Conservation (phyloP, 2,329 filamentous ascomycete genomes). For the Phyllosticta ampelicida region DNA sequence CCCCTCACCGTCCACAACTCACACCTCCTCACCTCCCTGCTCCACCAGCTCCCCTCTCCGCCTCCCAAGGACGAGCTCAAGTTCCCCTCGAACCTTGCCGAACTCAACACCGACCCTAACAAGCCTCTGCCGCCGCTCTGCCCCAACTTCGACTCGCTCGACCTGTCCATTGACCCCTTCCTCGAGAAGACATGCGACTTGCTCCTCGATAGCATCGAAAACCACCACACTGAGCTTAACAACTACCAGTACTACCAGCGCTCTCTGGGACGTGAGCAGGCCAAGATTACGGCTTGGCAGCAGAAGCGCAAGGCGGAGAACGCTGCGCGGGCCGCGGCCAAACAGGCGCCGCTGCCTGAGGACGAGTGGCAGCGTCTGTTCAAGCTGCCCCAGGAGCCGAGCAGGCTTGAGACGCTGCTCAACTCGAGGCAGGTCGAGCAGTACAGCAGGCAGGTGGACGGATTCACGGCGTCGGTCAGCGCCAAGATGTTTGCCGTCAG, state of each 20-base stretch:
- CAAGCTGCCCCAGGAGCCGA: conserved; percentile 94
- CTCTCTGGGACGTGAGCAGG: conserved; percentile 83
- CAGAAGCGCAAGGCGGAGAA: conserved; percentile 96
- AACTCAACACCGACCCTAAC: conserved; percentile 56
- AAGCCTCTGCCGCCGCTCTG: conserved; percentile 56
- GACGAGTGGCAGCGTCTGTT: conserved; percentile 98
- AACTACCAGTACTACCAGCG: conserved; percentile 98
- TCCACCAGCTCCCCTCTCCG: conserved; percentile 75
- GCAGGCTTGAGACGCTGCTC: conserved; percentile 82
- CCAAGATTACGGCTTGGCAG: conserved; percentile 96
- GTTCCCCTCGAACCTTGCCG: conserved; percentile 67
- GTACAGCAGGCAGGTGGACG: conserved; percentile 94
- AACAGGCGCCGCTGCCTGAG: conserved; percentile 81
- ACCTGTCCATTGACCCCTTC: conserved; percentile 92
- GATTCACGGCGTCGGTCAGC: conserved; percentile 81
- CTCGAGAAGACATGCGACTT: conserved; percentile 97
- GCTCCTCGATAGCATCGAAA: conserved; percentile 91
- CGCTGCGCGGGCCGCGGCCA: conserved; percentile 67
- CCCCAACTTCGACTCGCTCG: conserved; percentile 81
- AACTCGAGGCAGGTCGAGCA: conserved; percentile 95
- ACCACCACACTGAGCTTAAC: conserved; percentile 97
- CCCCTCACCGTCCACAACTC: conserved; percentile 92
- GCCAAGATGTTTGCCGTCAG: conserved; percentile 98
- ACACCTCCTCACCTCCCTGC: conserved; percentile 86
- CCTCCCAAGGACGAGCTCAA: conserved; percentile 56